Conservation (phyloP, 371 early-diverging fungal genomes). For the Apophysomyces ossiformis region DNA sequence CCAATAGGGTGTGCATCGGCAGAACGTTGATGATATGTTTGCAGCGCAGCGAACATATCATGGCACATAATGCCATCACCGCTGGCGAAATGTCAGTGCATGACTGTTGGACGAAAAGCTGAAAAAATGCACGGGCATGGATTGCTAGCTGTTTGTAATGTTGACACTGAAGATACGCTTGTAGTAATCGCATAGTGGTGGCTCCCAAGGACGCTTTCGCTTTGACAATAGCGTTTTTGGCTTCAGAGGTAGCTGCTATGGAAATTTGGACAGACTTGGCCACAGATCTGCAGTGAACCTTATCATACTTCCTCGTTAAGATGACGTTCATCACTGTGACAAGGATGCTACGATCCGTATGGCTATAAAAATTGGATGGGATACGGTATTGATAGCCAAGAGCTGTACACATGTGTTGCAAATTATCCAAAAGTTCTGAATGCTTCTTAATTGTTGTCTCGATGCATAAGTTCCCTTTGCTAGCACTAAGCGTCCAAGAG, state of each 20-base stretch:
- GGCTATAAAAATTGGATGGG: constrained; percentile 12
- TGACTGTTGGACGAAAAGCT: constrained; percentile 18
- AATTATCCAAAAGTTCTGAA: constrained; percentile 9
- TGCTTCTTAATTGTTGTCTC: constrained; percentile 19
- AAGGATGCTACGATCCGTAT: constrained; percentile 9
- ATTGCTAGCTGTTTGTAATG: constrained; percentile 30
- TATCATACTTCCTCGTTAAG: constrained; percentile 17
- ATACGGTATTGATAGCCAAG: constrained; percentile 10
- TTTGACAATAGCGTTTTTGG: constrained; percentile 3
- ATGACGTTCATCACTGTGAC: constrained; percentile 14
- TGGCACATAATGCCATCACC: constrained; percentile 37
- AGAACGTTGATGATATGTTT: constrained; percentile 25
- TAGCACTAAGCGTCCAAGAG: constrained; percentile 14
- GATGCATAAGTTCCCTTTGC: constrained; percentile 9
- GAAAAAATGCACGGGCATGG: constrained; percentile 29
- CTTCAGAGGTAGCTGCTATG: constrained; percentile 7
- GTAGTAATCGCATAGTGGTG: constrained; percentile 26
- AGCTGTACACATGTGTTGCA: constrained; percentile 12
- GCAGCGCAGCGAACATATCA: constrained; percentile 29
- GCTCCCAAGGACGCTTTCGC: background rate
- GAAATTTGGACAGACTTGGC: constrained; percentile 12
- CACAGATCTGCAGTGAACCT: constrained; percentile 15
- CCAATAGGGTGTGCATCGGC: constrained; percentile 16
- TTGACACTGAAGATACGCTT: constrained; percentile 30
- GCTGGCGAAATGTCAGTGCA: constrained; percentile 26